Evolutionary conservation across 73 alveolate species (phyloP), one percentile per base, ranked within the genome.

Genomic region (Tetrahymena elliotti): DNA sequence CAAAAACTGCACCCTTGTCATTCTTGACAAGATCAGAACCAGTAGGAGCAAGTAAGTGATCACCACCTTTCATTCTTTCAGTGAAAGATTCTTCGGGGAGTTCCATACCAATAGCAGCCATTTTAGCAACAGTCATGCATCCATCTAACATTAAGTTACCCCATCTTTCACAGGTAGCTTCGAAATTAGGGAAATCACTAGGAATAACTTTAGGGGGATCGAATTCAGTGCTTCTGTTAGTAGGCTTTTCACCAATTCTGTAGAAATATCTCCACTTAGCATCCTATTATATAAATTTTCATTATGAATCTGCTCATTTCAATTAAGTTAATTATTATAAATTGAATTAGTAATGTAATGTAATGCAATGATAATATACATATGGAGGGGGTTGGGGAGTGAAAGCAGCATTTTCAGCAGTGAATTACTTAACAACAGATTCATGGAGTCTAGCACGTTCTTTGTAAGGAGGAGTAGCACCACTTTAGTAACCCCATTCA

Each of bases 241-340:
- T 93, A 2, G 97, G 93, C 33, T 38, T 84, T 24, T 93, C 98
- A 40, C 98, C 98, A 47, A 97, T 98, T 37, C 98, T 97, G 98
- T 99, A 97, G 98, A 97, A 97, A 97, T 94, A 98, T 94, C 99
- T 95, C 99, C 99, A 97, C 92, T 97, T 98, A 96, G 99, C 99
- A 94, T 98, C 99, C 53, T 52, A 93, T 53, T 93, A 16, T 37
- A 8, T 4, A 68, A 24, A 13, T n/a, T 24, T 24, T 27, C 6
- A 4, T 24, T 7, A 6, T 7, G 34, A 68, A 31, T 6, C 34
- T 18, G 88, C 34, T 68, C 13, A 36, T 27, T n/a, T n/a, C 20
- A 68, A n/a, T n/a, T 2, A 68, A 18, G 18, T 27, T 27, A 27
- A 4, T 68, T 68, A 18, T 68, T 68, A 2, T 24, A 68, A 27